These are phyloP conservation scores for Entomortierella beljakovae DNA, from an alignment of 192 early-diverging fungal species.

Conservation along the genomic window DNA sequence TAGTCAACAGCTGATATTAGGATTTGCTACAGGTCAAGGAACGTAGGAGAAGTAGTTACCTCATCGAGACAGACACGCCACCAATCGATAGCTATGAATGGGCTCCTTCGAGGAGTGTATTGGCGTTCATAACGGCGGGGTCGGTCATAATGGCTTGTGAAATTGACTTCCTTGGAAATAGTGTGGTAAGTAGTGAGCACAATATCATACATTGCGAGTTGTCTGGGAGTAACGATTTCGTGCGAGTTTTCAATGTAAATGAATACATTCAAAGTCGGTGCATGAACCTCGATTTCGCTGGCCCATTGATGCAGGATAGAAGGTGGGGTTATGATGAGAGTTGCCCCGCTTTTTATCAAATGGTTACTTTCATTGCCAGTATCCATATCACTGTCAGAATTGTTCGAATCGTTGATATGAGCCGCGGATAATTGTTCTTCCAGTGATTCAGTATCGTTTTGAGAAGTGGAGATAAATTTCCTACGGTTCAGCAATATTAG, in stretches of 20 bases:
- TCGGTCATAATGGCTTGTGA: conserved; percentile 55
- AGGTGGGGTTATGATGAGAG: conserved; percentile 72
- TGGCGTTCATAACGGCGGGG: conserved; percentile 48
- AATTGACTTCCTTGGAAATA: conserved; percentile 65
- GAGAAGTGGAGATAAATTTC: neutral
- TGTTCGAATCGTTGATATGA: conserved; percentile 1
- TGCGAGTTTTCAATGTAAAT: conserved; percentile 57
- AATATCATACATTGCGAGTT: conserved; percentile 60
- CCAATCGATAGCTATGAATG: conserved; percentile 63
- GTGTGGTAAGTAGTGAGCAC: conserved; percentile 71
- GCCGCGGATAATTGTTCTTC: conserved; percentile 12
- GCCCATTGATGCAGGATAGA: conserved; percentile 76
- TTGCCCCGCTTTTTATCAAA: conserved; percentile 55
- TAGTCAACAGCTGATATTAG: no score
- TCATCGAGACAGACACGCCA: conserved; percentile 76
- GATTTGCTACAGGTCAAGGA: neutral
- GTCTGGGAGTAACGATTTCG: conserved; percentile 19
- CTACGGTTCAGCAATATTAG: conserved; percentile 63
- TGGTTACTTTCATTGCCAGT: neutral
- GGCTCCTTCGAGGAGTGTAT: conserved; percentile 55
- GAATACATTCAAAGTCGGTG: conserved; percentile 55
- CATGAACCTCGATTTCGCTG: conserved; percentile 64
- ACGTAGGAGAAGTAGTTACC: conserved; percentile 5
- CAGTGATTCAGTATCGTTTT: neutral
- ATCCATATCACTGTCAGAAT: neutral